These are phyloP conservation scores for Inonotus hispidus DNA, from an alignment of 1,284 basidiomycete genomes.

Conservation along the genomic window DNA sequence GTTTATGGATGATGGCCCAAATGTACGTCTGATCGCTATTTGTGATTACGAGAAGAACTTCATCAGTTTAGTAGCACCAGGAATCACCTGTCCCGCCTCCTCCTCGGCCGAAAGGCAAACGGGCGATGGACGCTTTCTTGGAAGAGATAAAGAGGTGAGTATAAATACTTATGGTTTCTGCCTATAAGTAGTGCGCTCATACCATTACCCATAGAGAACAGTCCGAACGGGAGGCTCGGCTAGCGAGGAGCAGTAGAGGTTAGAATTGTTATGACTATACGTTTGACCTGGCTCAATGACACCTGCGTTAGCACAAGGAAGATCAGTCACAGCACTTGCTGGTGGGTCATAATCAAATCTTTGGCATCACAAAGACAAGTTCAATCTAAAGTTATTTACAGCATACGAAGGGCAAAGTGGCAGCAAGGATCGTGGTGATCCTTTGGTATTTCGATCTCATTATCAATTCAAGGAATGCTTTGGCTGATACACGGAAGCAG, in stretches of 20 bases:
- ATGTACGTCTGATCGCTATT: conserved; percentile 7
- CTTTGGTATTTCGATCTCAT: conserved; percentile 45
- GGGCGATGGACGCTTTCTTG: conserved; percentile 89
- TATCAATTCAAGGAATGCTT: conserved; percentile 29
- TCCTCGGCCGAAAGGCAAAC: conserved; percentile 78
- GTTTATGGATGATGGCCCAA: conserved; percentile 27
- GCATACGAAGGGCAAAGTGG: conserved; percentile 86
- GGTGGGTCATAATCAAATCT: conserved; percentile 38
- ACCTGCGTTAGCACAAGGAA: conserved; percentile 30
- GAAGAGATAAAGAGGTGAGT: conserved; percentile 88
- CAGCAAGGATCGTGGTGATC: conserved; percentile 83
- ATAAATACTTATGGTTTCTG: not conserved
- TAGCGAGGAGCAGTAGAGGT: conserved; percentile 63
- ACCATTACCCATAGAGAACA: conserved; percentile 63
- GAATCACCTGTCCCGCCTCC: conserved; percentile 44
- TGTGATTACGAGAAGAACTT: conserved; percentile 20
- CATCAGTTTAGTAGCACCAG: conserved; percentile 32
- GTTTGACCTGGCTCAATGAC: not conserved
- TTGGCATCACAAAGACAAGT: not conserved
- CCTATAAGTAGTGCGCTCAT: not conserved
- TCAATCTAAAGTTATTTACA: conserved; percentile 22
- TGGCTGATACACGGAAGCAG: conserved; percentile 32
- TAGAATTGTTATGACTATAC: conserved; percentile 22
- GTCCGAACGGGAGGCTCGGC: conserved; percentile 79
- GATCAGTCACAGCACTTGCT: conserved; percentile 83